These are phyloP conservation scores for Funneliformis mosseae DNA, from an alignment of 192 early-diverging fungal genomes.

Conservation along the genomic window DNA sequence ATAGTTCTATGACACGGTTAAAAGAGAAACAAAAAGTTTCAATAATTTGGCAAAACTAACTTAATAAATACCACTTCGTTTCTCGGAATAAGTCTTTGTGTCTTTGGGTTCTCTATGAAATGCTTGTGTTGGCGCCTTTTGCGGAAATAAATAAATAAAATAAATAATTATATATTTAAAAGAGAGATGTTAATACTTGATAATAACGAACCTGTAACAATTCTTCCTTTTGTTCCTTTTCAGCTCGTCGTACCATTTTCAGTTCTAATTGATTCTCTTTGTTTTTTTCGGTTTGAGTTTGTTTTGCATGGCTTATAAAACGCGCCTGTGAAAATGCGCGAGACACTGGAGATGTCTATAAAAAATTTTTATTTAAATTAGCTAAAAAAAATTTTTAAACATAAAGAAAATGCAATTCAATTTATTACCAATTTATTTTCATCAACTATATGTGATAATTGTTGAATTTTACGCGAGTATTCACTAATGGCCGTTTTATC, in stretches of 20 bases:
- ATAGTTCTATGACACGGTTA: background rate
- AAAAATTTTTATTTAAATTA: background rate
- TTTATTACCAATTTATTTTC: slow-evolving; percentile 30
- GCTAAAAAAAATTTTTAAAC: background rate
- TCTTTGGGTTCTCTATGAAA: background rate
- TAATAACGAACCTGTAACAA: slow-evolving; percentile 21
- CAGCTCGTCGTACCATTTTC: slow-evolving; percentile 29
- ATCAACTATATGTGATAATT: slow-evolving; percentile 25
- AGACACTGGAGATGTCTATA: slow-evolving; percentile 26
- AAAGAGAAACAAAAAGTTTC: background rate
- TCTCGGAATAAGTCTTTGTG: background rate
- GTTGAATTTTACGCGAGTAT: slow-evolving; percentile 24
- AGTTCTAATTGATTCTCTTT: slow-evolving; percentile 31
- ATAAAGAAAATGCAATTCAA: background rate
- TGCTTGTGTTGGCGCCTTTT: background rate
- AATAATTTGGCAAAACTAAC: background rate
- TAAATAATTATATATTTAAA: background rate
- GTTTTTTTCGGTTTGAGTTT: slow-evolving; percentile 32
- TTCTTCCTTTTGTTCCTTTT: slow-evolving; percentile 29
- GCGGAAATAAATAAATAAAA: background rate
- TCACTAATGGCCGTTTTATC: slow-evolving; percentile 34
- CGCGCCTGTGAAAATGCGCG: slow-evolving; percentile 30
- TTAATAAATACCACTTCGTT: background rate
- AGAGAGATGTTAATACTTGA: background rate
- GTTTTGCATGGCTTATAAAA: slow-evolving; percentile 27